Conservation (phyloP, 768 basidiomycete species). For the Podaxis sp. region DNA sequence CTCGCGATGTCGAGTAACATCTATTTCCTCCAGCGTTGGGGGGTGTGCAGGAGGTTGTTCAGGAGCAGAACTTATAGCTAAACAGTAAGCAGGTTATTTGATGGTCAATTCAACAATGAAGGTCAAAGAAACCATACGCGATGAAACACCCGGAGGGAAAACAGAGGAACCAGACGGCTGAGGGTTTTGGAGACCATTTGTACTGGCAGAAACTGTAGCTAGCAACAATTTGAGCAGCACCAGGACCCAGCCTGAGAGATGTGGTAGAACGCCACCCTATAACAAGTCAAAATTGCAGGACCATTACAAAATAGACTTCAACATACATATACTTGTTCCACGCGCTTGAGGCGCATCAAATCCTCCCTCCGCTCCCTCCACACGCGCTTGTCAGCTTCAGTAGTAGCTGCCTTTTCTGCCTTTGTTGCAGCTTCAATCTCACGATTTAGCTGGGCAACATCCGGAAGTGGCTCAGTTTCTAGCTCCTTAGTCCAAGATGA, state of each 20-base stretch:
- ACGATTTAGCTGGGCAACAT: slow-evolving; percentile 69
- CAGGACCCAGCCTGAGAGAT: slow-evolving; percentile 86
- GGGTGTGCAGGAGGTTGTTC: slow-evolving; percentile 66
- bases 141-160: slow-evolving; percentile 70
- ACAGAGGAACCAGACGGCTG: slow-evolving; percentile 67
- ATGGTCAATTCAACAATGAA: not conserved
- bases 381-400: slow-evolving; percentile 48
- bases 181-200: slow-evolving; percentile 53
- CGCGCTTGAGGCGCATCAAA: slow-evolving; percentile 81
- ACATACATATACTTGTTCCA: slow-evolving; percentile 92
- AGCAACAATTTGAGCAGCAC: slow-evolving; percentile 90
- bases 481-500: slow-evolving; percentile 41
- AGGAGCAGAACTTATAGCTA: slow-evolving; percentile 39
- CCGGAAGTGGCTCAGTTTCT: slow-evolving; percentile 67
- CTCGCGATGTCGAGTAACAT: slow-evolving; percentile 93
- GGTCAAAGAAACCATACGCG: slow-evolving; percentile 43
- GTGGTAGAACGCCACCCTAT: slow-evolving; percentile 81
- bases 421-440: slow-evolving; percentile 69
- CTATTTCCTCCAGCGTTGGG: slow-evolving; percentile 85
- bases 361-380: slow-evolving; percentile 74
- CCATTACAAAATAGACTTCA: not conserved
- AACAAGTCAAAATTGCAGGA: not conserved
- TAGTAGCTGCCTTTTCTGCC: slow-evolving; percentile 40
- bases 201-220: slow-evolving; percentile 87
- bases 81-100: not conserved